phyloP scores from a whole-genome alignment of 192 early-diverging fungal species.

The Lunasporangiospora selenospora region DNA sequence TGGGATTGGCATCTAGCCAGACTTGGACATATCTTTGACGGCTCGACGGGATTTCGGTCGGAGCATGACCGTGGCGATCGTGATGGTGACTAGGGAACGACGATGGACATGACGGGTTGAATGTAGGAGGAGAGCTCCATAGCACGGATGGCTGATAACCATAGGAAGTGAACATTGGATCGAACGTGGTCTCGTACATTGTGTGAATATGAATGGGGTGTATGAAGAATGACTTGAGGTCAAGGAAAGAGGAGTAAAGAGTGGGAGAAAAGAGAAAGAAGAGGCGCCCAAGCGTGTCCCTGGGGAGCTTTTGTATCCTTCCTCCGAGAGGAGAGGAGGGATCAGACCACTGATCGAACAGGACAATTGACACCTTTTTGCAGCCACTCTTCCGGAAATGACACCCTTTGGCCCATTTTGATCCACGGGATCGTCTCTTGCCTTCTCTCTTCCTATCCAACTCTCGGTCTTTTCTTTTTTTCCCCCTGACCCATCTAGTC shows the following conservation, averaged over 20 bases:
- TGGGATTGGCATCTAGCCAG: constrained; percentile 12
- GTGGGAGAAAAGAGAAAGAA: not conserved
- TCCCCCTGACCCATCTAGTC: too few relatives aligned
- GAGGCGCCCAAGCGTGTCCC: not conserved
- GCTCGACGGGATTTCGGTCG: not conserved
- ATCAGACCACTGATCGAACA: too few relatives aligned
- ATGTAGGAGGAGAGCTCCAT: constrained; percentile 13
- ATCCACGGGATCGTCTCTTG: too few relatives aligned
- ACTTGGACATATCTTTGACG: constrained; percentile 24
- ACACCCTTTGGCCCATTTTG: too few relatives aligned
- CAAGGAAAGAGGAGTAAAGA: not conserved
- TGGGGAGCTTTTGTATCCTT: too few relatives aligned
- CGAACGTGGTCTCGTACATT: constrained; percentile 7
- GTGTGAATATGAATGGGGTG: not conserved
- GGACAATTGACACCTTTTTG: too few relatives aligned
- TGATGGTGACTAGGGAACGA: too few relatives aligned
- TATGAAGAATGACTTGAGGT: not conserved
- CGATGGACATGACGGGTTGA: not conserved
- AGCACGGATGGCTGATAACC: constrained; percentile 43
- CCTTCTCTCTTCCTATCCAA: too few relatives aligned
- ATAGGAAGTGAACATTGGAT: constrained; percentile 31
- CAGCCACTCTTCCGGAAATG: too few relatives aligned
- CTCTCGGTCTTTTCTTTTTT: too few relatives aligned
- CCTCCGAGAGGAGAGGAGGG: too few relatives aligned
- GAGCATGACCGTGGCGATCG: not conserved